These are phyloP conservation scores for Hygrophila difformis DNA, from an alignment of 257 asterid genomes.

Conservation along the genomic window DNA sequence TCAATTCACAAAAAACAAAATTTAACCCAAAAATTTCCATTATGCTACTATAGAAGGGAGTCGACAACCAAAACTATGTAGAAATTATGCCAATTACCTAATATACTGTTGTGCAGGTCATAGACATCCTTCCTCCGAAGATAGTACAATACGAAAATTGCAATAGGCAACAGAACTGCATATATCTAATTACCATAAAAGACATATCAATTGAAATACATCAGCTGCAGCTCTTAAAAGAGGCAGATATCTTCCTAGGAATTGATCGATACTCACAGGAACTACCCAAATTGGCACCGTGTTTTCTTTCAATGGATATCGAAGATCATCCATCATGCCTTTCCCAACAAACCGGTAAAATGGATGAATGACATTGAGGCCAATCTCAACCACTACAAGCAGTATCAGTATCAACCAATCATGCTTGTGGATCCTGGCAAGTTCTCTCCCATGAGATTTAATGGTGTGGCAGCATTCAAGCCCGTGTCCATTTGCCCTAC, in stretches of 20 bases:
- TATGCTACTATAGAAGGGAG: not conserved
- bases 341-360: constrained; percentile 66
- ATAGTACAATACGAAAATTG: constrained; percentile 52
- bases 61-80: not conserved
- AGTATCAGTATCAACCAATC: constrained; percentile 76
- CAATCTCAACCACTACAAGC: constrained; percentile 43
- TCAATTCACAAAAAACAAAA: constrained; percentile 17
- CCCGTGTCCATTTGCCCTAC: constrained; percentile 19
- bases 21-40: no score
- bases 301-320: constrained; percentile 68
- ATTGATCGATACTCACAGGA: constrained; percentile 54
- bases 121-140: constrained; percentile 61
- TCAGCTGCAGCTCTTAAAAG: not conserved
- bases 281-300: constrained; percentile 84
- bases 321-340: constrained; percentile 74
- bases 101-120: constrained; percentile 70
- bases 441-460: constrained; percentile 60
- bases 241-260: constrained; percentile 1
- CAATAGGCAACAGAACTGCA: constrained; percentile 64
- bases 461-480: constrained; percentile 49
- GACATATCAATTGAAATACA: constrained; percentile 4
- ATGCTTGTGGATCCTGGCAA: constrained; percentile 51
- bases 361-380: constrained; percentile 42
- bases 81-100: constrained; percentile 33
- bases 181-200: constrained; percentile 39